Base-by-base conservation (phyloP, 148 eudicot species). In the Fagopyrum esculentum region DNA sequence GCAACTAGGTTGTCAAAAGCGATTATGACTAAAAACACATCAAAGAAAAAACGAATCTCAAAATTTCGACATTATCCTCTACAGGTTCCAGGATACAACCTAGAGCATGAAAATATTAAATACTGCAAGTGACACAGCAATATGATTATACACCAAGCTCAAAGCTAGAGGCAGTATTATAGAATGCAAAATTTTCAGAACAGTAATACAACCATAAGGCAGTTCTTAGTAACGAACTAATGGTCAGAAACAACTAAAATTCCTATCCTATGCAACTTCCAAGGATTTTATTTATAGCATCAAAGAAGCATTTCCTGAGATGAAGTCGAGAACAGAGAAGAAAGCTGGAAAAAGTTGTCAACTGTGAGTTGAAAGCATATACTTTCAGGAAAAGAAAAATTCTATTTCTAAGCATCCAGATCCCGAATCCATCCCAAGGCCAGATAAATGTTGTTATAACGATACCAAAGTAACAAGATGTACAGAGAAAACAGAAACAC, bases 121-220 rank as follows among this genome's bases (percentile, higher is more conserved):
- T 12, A 8, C 12, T 49, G 52, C 12, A 49, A 49, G 52, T 49
- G 52, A 49, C 9, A 49, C 9, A 49, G 52, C 52, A 8, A 49
- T 49, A 12, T n/a, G 69, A 63, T 63, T n/a, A 63, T 63, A 63
- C 4, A 63, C 17, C 69, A 63, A n/a, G 9, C 69, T 63, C 29
- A 17, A 2, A 63, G 30, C 30, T 63, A 30, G 11, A 63, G 26
- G 17, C 26, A 63, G 40, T n/a, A n/a, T 63, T 0, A 9, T 9
- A 49, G 52, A 6, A 6, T 11, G 11, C 52, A 7, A 49, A 49
- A 49, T 49, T 49, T 49, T 12, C 52, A 49, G 12, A 49, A 49
- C 11, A 49, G 52, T 49, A 49, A 9, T 49, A 49, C 52, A 9
- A 49, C 52, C 52, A 49, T 2, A 49, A 49, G 12, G 52, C 9